Evolutionary conservation across 176 grass and related monocot genomes (phyloP).

Genomic region (Cenchrus fungigraminus): DNA sequence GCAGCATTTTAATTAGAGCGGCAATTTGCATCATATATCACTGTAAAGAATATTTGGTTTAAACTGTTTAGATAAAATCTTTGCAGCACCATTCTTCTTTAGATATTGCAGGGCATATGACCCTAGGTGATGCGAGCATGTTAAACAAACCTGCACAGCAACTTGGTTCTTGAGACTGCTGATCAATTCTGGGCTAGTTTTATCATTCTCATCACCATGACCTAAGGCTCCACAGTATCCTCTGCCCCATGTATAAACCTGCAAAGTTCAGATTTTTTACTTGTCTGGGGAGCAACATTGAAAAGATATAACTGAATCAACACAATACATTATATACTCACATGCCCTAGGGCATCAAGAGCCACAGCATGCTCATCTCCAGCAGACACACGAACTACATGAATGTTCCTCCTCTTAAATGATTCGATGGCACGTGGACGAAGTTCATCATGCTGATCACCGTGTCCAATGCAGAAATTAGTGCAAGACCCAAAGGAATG

Average conservation of each 20-base stretch:
- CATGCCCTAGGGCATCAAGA: constrained; percentile 83
- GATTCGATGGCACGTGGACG: constrained; percentile 81
- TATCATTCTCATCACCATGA: constrained; percentile 98
- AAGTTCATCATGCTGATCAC: constrained; percentile 91
- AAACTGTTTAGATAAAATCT: background rate
- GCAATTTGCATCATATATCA: background rate
- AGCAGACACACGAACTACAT: constrained; percentile 90
- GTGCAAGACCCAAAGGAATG: constrained; percentile 93
- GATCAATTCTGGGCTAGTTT: constrained; percentile 84
- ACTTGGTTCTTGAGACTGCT: constrained; percentile 74
- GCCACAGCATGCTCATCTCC: constrained; percentile 99
- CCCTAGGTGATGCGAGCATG: constrained; percentile 7
- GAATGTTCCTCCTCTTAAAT: constrained; percentile 86
- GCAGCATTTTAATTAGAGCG: constrained; percentile 17
- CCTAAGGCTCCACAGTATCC: constrained; percentile 98
- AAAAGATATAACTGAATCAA: constrained; percentile 11
- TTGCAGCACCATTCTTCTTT: background rate
- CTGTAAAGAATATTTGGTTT: background rate
- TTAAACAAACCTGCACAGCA: constrained; percentile 82
- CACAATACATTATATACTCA: constrained; percentile 48
- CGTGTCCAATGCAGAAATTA: constrained; percentile 96
- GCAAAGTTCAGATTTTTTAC: constrained; percentile 42
- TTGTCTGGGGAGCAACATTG: constrained; percentile 22
- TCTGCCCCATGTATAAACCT: constrained; percentile 99
- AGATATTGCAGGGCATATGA: background rate